Base-by-base conservation (phyloP, 441 rosid genomes). In the Capsella rubella region DNA sequence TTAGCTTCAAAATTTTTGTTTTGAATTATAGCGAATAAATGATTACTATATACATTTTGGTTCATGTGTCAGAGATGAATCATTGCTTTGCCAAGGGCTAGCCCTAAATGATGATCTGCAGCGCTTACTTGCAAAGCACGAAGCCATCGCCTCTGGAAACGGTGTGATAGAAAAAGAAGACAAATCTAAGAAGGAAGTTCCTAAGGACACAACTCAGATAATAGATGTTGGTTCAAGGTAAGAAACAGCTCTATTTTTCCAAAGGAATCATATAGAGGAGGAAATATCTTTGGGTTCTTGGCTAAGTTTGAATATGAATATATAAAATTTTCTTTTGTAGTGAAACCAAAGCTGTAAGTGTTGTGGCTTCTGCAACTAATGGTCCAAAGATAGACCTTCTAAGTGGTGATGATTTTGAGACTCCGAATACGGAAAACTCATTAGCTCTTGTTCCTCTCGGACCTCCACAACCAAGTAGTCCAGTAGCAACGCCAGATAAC, bases 91-190 rank as follows among this genome's bases (percentile, higher is more conserved):
- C 72, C 97, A 93, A 84, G 99, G 97, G 43, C 82, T 96, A 76
- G 85, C 95, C 39, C 69, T 91, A 72, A 96, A 93, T 82, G 99
- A 96, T 67, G 99, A 96, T 83, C 84, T 96, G 90, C 98, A 96
- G 76, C 87, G 93, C 15, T 65, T 93, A 62, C 87, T 96, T 66
- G 93, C 96, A 18, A 96, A 86, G 82, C 97, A 96, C 68, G 97
- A 96, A 84, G 52, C 86, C 68, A 82, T 91, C 70, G 82, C 96
- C 71, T 90, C 96, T 8, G 97, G 91, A 79, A 89, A 82, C 71
- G 46, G 64, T 67, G 31, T 37, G 63, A 69, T 13, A 77, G 66
- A n/a, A 27, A 82, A 78, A 78, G 73, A 58, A 54, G 82, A 80
- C 63, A 85, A 84, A 66, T 77, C 85, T 58, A 85, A 85, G 80